Conservation (phyloP, 2,329 filamentous ascomycete genomes). For the Geosmithia putterillii region DNA sequence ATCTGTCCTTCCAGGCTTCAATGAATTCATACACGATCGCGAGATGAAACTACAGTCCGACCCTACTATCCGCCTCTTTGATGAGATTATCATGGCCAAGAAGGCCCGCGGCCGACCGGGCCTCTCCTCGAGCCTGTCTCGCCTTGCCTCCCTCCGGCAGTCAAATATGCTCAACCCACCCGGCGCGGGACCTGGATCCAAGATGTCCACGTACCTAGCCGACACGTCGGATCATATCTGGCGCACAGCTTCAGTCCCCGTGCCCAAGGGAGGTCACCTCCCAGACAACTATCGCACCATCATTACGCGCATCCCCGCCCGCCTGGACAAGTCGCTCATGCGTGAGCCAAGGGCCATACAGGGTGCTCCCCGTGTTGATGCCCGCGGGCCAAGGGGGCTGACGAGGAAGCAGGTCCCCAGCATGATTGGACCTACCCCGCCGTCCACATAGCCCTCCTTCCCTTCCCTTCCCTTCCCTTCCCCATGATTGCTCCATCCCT, state of each 20-base stretch:
- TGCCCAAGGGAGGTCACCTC: conserved; percentile 45
- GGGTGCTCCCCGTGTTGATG: conserved; percentile 56
- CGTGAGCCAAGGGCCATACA: conserved; percentile 84
- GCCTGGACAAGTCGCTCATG: conserved; percentile 78
- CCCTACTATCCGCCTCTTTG: conserved; percentile 62
- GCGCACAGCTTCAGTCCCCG: conserved; percentile 52
- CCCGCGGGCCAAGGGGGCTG: conserved; percentile 35
- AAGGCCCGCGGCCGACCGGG: conserved; percentile 52
- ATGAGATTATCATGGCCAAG: conserved; percentile 76
- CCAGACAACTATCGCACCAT: conserved; percentile 49
- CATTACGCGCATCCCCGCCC: conserved; percentile 60
- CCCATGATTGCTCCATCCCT: conserved; percentile 1
- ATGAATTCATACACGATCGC: conserved; percentile 75
- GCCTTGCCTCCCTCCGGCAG: conserved; percentile 46
- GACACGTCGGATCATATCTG: conserved; percentile 71
- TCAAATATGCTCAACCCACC: conserved; percentile 32
- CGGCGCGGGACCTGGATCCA: conserved; percentile 16
- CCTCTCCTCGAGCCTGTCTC: conserved; percentile 51
- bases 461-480: neutral
- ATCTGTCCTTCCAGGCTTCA: conserved; percentile 34
- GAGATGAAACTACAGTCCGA: conserved; percentile 53
- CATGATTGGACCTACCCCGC: conserved; percentile 30
- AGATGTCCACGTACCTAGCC: conserved; percentile 48
- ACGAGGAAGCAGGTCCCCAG: conserved; percentile 43
- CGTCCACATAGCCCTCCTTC: conserved; percentile 13